Evolutionary conservation across 2,329 filamentous ascomycete genomes (phyloP).

Genomic region (Camptophora hylomeconis): DNA sequence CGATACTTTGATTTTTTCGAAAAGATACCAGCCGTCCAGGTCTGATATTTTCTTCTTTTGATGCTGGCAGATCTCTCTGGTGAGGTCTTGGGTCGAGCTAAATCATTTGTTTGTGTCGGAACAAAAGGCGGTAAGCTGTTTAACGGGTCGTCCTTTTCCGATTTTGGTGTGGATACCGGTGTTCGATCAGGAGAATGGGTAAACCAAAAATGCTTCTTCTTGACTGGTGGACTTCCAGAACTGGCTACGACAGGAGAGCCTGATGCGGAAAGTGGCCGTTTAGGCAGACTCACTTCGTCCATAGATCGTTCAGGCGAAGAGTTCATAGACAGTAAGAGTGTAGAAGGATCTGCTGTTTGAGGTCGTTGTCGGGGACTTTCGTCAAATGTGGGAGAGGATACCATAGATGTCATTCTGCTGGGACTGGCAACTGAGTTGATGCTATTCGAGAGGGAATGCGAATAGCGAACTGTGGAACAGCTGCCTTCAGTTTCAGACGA

Average conservation of each 20-base stretch:
- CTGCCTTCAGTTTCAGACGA: constrained; percentile 77
- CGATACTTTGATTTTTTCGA: constrained; percentile 36
- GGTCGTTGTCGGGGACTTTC: constrained; percentile 22
- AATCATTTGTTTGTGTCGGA: constrained; percentile 7
- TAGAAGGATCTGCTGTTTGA: constrained; percentile 29
- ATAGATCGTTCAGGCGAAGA: too few species aligned
- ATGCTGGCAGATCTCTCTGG: constrained; percentile 28
- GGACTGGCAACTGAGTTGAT: constrained; percentile 59
- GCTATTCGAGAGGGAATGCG: constrained; percentile 65
- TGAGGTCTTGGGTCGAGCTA: constrained; percentile 17
- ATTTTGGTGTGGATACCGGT: constrained; percentile 21
- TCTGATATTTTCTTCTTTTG: constrained; percentile 63
- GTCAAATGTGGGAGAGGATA: too few species aligned
- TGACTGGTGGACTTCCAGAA: constrained; percentile 15
- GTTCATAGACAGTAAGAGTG: constrained; percentile 14
- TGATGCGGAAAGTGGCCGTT: constrained; percentile 29
- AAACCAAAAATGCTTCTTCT: constrained; percentile 20
- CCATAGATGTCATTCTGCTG: constrained; percentile 31
- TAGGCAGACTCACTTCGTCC: constrained; percentile 16
- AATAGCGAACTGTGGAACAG: constrained; percentile 50
- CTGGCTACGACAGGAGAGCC: constrained; percentile 17
- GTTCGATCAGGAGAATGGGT: constrained; percentile 19
- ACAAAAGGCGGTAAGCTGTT: constrained; percentile 5
- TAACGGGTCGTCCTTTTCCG: constrained; percentile 14
- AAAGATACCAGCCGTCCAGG: constrained; percentile 40